These are phyloP conservation scores for Infundibulicybe gibba DNA, from an alignment of 768 basidiomycete species.

Conservation along the genomic window DNA sequence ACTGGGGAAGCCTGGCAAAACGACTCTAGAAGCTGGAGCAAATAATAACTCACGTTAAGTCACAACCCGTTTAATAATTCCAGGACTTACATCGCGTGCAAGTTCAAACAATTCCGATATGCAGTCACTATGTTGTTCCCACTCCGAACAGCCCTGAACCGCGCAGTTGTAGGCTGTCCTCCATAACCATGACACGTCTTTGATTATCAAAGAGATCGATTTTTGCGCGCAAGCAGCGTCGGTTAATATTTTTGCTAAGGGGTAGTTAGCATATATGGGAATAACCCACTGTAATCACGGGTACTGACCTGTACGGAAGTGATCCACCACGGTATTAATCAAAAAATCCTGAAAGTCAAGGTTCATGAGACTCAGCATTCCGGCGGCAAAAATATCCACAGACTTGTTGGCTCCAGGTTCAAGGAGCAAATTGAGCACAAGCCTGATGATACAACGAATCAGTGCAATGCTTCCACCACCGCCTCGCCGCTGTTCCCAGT, in stretches of 20 bases:
- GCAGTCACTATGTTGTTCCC: conserved; percentile 64
- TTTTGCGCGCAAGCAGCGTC: conserved; percentile 50
- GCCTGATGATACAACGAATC: conserved; percentile 78
- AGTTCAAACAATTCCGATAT: conserved; percentile 71
- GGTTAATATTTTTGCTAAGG: conserved; percentile 54
- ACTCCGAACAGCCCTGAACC: conserved; percentile 75
- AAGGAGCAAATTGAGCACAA: conserved; percentile 64
- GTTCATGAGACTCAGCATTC: conserved; percentile 9
- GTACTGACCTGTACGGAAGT: conserved; percentile 63
- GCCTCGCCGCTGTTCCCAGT: conserved; percentile 54
- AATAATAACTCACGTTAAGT: conserved; percentile 9
- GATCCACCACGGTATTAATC: conserved; percentile 60
- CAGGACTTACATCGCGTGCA: conserved; percentile 55
- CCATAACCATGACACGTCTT: conserved; percentile 89
- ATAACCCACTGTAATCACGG: conserved; percentile 18
- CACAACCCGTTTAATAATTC: conserved; percentile 24
- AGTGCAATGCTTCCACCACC: conserved; percentile 69
- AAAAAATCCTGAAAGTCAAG: conserved; percentile 37
- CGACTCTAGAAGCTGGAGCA: conserved; percentile 55
- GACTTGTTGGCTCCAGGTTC: conserved; percentile 65
- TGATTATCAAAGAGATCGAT: conserved; percentile 53
- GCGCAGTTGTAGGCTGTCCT: conserved; percentile 84
- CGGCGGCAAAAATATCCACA: conserved; percentile 21
- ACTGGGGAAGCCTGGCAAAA: conserved; percentile 56
- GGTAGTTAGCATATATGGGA: conserved; percentile 14